These are phyloP conservation scores for Aspergillus felis DNA, from an alignment of 2,329 filamentous ascomycete species.

Conservation along the genomic window DNA sequence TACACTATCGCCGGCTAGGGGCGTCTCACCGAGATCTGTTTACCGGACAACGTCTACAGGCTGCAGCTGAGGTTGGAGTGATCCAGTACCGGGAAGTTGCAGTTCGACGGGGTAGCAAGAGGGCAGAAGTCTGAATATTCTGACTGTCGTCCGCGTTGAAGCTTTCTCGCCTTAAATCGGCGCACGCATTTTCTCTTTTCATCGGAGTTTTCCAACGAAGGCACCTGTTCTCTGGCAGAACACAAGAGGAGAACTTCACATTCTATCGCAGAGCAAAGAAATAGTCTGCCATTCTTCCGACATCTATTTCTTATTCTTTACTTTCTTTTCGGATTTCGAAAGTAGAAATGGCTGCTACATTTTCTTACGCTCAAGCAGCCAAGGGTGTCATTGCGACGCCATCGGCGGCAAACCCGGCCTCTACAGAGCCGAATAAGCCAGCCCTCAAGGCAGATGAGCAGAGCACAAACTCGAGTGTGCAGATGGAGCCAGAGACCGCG, in stretches of 20 bases:
- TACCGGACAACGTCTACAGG: conserved; percentile 4
- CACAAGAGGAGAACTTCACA: conserved; percentile 3
- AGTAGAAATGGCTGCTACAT: conserved; percentile 51
- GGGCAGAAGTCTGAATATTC: conserved; percentile 21
- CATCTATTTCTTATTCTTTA: conserved; percentile 4
- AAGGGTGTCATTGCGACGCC: conserved; percentile 64
- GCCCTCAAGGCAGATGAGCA: conserved; percentile 29
- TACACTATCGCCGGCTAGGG: conserved; percentile 3
- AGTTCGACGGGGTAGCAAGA: conserved; percentile 28
- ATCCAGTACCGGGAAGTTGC: conserved; percentile 22
- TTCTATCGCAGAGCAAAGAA: not conserved
- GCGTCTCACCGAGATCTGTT: conserved; percentile 5
- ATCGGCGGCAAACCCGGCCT: conserved; percentile 40
- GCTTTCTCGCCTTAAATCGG: conserved; percentile 19
- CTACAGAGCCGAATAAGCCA: conserved; percentile 27
- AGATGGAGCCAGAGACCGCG: conserved; percentile 28
- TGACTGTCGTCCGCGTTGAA: conserved; percentile 24
- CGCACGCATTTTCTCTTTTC: conserved; percentile 16
- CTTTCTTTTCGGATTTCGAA: conserved; percentile 6
- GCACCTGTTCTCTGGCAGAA: conserved; percentile 26
- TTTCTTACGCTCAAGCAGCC: conserved; percentile 94
- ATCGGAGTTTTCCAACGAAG: conserved; percentile 19
- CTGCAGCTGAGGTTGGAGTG: conserved; percentile 16
- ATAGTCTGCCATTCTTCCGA: not conserved
- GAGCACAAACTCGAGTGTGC: conserved; percentile 23